Evolutionary conservation across 2,329 filamentous ascomycete species (phyloP).

Genomic region (Beauveria pseudobassiana): DNA sequence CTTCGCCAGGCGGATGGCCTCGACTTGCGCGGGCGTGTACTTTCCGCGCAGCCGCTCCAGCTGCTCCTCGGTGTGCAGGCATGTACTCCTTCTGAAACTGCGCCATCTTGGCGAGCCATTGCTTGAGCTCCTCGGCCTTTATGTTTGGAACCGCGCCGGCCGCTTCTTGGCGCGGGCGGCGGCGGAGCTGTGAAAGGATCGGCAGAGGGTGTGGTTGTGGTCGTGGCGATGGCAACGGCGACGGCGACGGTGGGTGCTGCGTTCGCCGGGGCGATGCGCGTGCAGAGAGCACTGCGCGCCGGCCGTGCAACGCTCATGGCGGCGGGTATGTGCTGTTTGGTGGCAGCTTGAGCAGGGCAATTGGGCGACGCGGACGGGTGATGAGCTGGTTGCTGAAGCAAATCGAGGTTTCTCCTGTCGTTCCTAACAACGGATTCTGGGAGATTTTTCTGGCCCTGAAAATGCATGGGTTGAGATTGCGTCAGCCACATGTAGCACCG

Average conservation of each 20-base stretch:
- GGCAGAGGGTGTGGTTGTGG: conserved; percentile 23
- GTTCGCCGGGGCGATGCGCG: conserved; percentile 34
- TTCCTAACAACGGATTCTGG: not conserved
- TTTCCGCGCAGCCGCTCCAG: conserved; percentile 52
- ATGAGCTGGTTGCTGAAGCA: not conserved
- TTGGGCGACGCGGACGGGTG: not conserved
- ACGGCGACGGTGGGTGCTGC: conserved; percentile 17
- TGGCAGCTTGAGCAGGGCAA: not conserved
- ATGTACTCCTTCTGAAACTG: conserved; percentile 42
- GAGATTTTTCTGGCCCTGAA: conserved; percentile 12
- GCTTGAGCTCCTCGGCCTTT: conserved; percentile 43
- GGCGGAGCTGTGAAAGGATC: conserved; percentile 46
- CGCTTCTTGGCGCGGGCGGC: conserved; percentile 33
- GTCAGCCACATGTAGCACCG: not conserved
- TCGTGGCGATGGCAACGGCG: too few relatives aligned
- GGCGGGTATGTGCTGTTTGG: conserved; percentile 12
- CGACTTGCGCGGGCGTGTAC: conserved; percentile 76
- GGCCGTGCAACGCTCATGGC: conserved; percentile 50
- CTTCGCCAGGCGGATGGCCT: conserved; percentile 75
- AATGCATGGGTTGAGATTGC: not conserved
- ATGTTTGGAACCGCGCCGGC: conserved; percentile 44
- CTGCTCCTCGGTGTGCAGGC: conserved; percentile 60
- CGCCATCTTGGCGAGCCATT: conserved; percentile 30
- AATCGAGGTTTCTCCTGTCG: conserved; percentile 3
- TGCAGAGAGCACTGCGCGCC: conserved; percentile 45